Evolutionary conservation across 208 protist genomes (phyloP).

Genomic region (Crithidia sp.): DNA sequence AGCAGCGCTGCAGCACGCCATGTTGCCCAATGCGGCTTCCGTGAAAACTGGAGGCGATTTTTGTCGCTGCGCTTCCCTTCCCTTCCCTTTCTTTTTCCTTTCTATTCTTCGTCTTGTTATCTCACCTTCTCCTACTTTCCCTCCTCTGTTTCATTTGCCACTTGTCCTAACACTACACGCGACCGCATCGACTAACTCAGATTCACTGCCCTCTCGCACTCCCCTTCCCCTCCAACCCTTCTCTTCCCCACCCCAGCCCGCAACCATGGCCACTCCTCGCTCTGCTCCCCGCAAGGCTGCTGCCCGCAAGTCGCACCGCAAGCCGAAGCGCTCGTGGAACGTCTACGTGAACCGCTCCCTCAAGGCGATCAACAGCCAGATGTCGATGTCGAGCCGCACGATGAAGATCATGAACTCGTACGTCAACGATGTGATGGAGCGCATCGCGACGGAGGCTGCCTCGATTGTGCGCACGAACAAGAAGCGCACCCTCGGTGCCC

Average conservation of each 20-base stretch:
- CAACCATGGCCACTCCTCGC: slow-evolving; percentile 64
- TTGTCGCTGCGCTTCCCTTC: too few species aligned
- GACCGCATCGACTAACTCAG: too few species aligned
- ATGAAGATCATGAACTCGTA: slow-evolving; percentile 99
- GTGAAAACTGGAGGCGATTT: too few species aligned
- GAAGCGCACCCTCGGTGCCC: slow-evolving; percentile 93
- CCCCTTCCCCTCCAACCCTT: not conserved
- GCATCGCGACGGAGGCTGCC: slow-evolving; percentile 94
- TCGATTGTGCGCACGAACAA: slow-evolving; percentile 96
- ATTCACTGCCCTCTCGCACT: not conserved
- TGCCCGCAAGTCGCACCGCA: slow-evolving; percentile 56
- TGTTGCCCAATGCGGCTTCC: too few species aligned
- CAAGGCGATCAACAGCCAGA: slow-evolving; percentile 96
- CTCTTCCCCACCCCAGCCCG: not conserved
- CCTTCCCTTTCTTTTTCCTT: too few species aligned
- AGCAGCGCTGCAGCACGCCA: too few species aligned
- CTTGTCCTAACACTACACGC: too few species aligned
- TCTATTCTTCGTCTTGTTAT: too few species aligned
- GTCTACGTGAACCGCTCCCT: slow-evolving; percentile 93
- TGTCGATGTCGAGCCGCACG: slow-evolving; percentile 94
- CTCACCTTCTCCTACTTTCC: not conserved
- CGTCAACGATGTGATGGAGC: slow-evolving; percentile 98
- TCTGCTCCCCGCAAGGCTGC: slow-evolving; percentile 38
- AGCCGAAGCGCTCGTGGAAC: slow-evolving; percentile 82
- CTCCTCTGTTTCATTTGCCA: not conserved